Evolutionary conservation across 164 flowering plant species (phyloP), one percentile per base, ranked within the genome.

Genomic region (Vitis rotundifolia): DNA sequence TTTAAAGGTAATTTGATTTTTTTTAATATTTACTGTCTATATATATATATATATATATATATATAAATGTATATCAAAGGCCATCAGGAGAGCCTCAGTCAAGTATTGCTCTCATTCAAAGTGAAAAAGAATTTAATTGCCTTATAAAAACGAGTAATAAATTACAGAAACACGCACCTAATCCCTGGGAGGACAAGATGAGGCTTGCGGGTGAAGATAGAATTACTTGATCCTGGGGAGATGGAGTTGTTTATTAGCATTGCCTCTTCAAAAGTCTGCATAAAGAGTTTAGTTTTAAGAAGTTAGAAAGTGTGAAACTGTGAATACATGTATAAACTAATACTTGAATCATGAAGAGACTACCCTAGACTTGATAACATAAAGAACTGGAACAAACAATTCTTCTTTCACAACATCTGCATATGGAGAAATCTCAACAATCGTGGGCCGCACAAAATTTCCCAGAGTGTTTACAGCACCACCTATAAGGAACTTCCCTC

Each of bases 151-250:
- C 18, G 53, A 63, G 28, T 28, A 14, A n/a, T 57, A n/a, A 57
- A 57, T 8, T 57, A 22, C n/a, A 3, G 49, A 12, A 29, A 14
- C 31, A 82, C 94, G 82, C 56, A 93, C 99, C 99, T 98, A 59
- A 91, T 84, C 99, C 99, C 93, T 79, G 80, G 88, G 81, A 96
- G 91, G 75, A 93, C 86, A 69, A 79, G 37, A 71, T 89, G 95
- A 52, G 98, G 99, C 64, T 70, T 85, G 49, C 87, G 78, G 18
- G 97, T 93, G 83, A 96, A 96, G 73, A 96, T 92, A 16, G 98
- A 91, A 80, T 98, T 96, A 78, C 97, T 93, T 73, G 93, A 76
- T 56, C 98, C 99, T 85, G 91, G 98, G 55, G 99, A 94, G 9
- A 96, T 98, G 28, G 99, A 96, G 75, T 96, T 96, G 87, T 96